Evolutionary conservation across 352 stramenopile species (phyloP).

Genomic region (Globisporangium cystogenes): DNA sequence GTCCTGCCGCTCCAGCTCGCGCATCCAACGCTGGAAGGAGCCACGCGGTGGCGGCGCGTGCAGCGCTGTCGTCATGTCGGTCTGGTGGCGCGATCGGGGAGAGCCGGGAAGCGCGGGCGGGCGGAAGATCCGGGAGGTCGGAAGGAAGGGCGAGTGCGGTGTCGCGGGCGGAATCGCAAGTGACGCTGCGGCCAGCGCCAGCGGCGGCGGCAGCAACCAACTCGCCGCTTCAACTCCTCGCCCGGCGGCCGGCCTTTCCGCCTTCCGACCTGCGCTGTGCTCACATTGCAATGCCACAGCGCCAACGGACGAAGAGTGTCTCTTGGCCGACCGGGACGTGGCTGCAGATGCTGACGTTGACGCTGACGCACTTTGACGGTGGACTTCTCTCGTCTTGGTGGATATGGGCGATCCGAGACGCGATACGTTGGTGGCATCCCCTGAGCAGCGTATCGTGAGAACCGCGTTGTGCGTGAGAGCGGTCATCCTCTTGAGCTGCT

Average conservation of each 20-base stretch:
- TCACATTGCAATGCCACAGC: no score
- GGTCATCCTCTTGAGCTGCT: no score
- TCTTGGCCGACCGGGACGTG: background rate
- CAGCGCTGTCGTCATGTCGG: background rate
- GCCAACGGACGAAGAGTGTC: background rate
- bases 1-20: constrained; percentile 22
- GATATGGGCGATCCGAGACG: no score
- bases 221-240: background rate
- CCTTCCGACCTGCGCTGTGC: no score
- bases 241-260: background rate
- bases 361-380: background rate
- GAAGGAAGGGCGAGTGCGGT: background rate
- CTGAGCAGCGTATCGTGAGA: no score
- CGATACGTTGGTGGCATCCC: no score
- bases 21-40: constrained; percentile 29
- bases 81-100: background rate
- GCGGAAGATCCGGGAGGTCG: background rate
- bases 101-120: no score
- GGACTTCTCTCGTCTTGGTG: no score
- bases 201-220: background rate
- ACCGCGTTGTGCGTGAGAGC: no score
- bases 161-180: constrained; percentile 7
- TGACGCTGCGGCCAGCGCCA: background rate
- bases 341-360: background rate
- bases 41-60: background rate